phyloP scores from a whole-genome alignment of 441 rosid genomes.

The Euphorbia celastroides region DNA sequence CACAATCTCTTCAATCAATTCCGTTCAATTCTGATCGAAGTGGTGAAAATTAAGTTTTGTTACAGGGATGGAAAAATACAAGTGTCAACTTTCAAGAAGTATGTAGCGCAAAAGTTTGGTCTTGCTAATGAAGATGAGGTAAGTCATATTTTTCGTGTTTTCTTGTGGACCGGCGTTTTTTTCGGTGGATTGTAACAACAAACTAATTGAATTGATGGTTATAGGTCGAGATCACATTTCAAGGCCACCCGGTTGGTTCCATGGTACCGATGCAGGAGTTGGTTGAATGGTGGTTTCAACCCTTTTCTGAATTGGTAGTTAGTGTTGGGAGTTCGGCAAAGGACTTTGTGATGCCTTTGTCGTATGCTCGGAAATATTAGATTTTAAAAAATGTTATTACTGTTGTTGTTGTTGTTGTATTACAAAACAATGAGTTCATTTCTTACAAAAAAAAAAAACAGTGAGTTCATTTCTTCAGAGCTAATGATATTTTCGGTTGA shows the following conservation, averaged over 20 bases:
- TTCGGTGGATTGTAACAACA: neutral
- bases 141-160: neutral
- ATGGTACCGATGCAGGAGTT: conserved; percentile 26
- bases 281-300: conserved; percentile 38
- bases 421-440: too few relatives aligned
- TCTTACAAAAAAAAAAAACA: too few relatives aligned
- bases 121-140: conserved; percentile 43
- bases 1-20: neutral
- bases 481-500: too few relatives aligned
- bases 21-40: neutral
- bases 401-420: too few relatives aligned
- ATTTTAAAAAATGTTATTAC: too few relatives aligned
- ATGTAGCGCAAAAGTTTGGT: conserved; percentile 35
- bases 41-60: neutral
- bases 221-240: conserved; percentile 39
- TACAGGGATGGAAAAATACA: conserved; percentile 37
- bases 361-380: conserved; percentile 31
- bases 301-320: conserved; percentile 24
- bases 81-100: conserved; percentile 34
- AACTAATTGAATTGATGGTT: conserved; percentile 1
- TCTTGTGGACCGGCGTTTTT: neutral
- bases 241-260: conserved; percentile 34
- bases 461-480: too few relatives aligned
- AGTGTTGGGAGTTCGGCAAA: conserved; percentile 37
- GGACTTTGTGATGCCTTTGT: conserved; percentile 43